A percentile compares a stretch with the other conserved stretches of the same genome.
Conservation (phyloP, 495 filamentous ascomycete species). For the Trichocladium antarcticum region DNA sequence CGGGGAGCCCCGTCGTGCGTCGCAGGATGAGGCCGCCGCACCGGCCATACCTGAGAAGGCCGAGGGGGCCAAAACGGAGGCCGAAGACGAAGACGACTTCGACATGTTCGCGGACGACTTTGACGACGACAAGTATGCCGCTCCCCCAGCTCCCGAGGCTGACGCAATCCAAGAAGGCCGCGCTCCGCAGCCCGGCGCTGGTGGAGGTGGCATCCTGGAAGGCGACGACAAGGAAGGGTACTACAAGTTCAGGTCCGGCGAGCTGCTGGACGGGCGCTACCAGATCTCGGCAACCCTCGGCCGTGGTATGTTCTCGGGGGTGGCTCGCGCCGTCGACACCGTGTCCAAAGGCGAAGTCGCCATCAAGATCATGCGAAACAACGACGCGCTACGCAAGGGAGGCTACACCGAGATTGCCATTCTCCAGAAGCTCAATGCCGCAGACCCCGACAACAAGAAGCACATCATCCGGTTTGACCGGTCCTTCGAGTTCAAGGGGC, state of each 20-base stretch:
- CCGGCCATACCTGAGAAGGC: constrained; percentile 21
- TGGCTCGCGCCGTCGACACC: constrained; percentile 80
- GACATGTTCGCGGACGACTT: constrained; percentile 96
- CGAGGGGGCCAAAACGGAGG: constrained; percentile 28
- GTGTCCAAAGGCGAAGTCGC: constrained; percentile 62
- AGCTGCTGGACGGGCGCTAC: constrained; percentile 79
- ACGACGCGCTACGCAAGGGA: constrained; percentile 84
- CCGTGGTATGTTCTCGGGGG: constrained; percentile 89
- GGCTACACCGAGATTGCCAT: constrained; percentile 93
- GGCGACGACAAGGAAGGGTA: constrained; percentile 92
- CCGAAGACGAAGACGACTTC: constrained; percentile 54
- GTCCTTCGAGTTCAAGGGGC: constrained; percentile 85
- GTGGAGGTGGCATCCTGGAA: constrained; percentile 70
- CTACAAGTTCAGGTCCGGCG: constrained; percentile 82
- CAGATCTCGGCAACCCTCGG: constrained; percentile 80
- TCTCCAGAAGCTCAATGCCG: constrained; percentile 65
- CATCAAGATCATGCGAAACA: constrained; percentile 90
- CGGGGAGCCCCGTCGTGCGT: constrained; percentile 27
- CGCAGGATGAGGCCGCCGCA: constrained; percentile 9
- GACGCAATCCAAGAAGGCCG: constrained; percentile 26
- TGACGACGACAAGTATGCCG: constrained; percentile 77
- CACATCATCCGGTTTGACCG: constrained; percentile 81
- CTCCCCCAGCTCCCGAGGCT: constrained; percentile 35
- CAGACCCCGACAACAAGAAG: constrained; percentile 84
- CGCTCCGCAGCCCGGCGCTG: constrained; percentile 31